phyloP scores from a whole-genome alignment of 1,284 basidiomycete species.

The Ganoderma boninense region DNA sequence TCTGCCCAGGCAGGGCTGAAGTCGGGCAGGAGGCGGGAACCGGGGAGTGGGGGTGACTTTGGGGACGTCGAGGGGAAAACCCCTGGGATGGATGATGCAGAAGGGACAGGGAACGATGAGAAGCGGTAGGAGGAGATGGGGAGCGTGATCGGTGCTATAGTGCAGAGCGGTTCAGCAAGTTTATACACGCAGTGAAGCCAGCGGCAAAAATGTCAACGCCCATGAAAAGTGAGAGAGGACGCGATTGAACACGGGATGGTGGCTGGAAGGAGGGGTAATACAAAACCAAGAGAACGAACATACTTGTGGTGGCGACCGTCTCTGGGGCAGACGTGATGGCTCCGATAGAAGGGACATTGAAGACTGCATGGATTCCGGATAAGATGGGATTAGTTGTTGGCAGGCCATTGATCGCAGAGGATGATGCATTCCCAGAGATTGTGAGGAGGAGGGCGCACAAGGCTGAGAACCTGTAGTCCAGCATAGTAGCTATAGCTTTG shows the following conservation, averaged over 20 bases:
- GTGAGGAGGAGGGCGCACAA: slow-evolving; percentile 27
- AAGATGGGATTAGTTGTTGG: slow-evolving; percentile 2
- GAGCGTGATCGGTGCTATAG: slow-evolving; percentile 29
- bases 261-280: no score
- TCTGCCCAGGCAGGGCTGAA: slow-evolving; percentile 52
- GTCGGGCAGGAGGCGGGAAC: slow-evolving; percentile 48
- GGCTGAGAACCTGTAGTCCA: slow-evolving; percentile 27
- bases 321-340: neutral
- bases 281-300: neutral
- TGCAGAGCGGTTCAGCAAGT: neutral
- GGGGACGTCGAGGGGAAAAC: slow-evolving; percentile 41
- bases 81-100: slow-evolving; percentile 39
- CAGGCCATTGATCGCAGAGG: neutral
- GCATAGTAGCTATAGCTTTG: slow-evolving; percentile 17
- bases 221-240: neutral
- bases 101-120: slow-evolving; percentile 44
- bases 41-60: slow-evolving; percentile 40
- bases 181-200: neutral
- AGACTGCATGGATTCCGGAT: neutral
- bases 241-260: no score
- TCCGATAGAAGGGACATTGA: neutral
- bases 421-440: slow-evolving; percentile 18
- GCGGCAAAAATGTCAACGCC: no score
- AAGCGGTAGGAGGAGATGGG: slow-evolving; percentile 36
- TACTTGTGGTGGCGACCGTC: slow-evolving; percentile 11